Evolutionary conservation across 768 basidiomycete species (phyloP).

Genomic region (Leccinum uliginosum): DNA sequence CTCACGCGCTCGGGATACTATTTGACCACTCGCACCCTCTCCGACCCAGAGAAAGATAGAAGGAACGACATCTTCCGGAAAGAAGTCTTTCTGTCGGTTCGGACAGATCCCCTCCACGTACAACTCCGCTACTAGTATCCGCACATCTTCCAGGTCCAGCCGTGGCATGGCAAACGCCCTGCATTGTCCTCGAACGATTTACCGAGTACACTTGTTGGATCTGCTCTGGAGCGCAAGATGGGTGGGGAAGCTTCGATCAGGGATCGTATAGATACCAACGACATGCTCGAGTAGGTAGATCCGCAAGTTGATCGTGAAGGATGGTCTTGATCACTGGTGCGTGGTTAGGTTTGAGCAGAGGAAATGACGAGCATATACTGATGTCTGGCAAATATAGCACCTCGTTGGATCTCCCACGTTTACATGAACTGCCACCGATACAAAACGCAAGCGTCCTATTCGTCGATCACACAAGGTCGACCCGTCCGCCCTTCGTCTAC

Average conservation of each 20-base stretch:
- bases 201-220: conserved; percentile 69
- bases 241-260: conserved; percentile 54
- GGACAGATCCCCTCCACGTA: conserved; percentile 36
- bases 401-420: too few species aligned
- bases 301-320: conserved; percentile 61
- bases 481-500: too few species aligned
- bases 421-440: too few species aligned
- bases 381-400: too few species aligned
- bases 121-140: conserved; percentile 30
- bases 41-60: conserved; percentile 42
- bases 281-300: conserved; percentile 58
- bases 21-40: conserved; percentile 39
- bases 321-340: conserved; percentile 72
- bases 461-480: too few species aligned
- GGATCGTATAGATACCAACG: conserved; percentile 53
- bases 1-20: conserved; percentile 40
- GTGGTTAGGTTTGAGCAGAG: conserved; percentile 31
- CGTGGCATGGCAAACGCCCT: conserved; percentile 39
- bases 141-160: conserved; percentile 38
- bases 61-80: conserved; percentile 35
- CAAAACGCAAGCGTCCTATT: too few species aligned
- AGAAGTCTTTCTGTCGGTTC: conserved; percentile 31
- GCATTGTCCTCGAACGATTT: conserved; percentile 55
- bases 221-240: conserved; percentile 65
- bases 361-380: too few species aligned